A percentile compares a stretch with the other conserved stretches of the same genome.
Evolutionary conservation across 352 stramenopile genomes (phyloP).

Genomic region (Globisporangium cylindrosporum): DNA sequence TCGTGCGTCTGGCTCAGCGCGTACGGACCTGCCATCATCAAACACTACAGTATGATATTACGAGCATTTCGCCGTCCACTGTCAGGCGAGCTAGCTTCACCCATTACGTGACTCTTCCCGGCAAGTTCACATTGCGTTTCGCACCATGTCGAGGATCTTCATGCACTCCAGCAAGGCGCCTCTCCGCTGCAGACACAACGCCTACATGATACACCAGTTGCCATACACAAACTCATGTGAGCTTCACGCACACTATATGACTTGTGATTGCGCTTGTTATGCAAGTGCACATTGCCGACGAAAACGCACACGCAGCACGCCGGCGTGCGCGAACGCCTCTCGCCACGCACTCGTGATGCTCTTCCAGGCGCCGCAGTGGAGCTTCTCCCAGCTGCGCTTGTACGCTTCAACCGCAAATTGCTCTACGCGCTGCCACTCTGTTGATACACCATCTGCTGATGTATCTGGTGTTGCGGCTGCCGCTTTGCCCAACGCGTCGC

Average conservation of each 20-base stretch:
- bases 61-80: not conserved
- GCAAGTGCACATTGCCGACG: not conserved
- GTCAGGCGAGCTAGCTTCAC: not conserved
- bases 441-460: not conserved
- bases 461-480: too few relatives aligned
- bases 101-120: not conserved
- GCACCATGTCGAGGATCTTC: slow-evolving; percentile 61
- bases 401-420: slow-evolving; percentile 34
- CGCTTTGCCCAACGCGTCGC: slow-evolving; percentile 1
- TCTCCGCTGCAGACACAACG: slow-evolving; percentile 28
- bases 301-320: slow-evolving; percentile 41
- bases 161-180: slow-evolving; percentile 31
- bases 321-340: slow-evolving; percentile 53
- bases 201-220: slow-evolving; percentile 16
- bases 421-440: slow-evolving; percentile 4
- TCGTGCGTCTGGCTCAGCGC: slow-evolving; percentile 38
- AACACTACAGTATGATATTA: slow-evolving; percentile 23
- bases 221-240: not conserved
- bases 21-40: slow-evolving; percentile 76
- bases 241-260: too few relatives aligned
- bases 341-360: slow-evolving; percentile 51
- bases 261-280: not conserved
- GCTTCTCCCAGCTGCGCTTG: slow-evolving; percentile 63
- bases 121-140: not conserved
- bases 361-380: slow-evolving; percentile 79